These are phyloP conservation scores for Trichoderma asperelloides DNA, from an alignment of 495 filamentous ascomycete species.

Conservation along the genomic window DNA sequence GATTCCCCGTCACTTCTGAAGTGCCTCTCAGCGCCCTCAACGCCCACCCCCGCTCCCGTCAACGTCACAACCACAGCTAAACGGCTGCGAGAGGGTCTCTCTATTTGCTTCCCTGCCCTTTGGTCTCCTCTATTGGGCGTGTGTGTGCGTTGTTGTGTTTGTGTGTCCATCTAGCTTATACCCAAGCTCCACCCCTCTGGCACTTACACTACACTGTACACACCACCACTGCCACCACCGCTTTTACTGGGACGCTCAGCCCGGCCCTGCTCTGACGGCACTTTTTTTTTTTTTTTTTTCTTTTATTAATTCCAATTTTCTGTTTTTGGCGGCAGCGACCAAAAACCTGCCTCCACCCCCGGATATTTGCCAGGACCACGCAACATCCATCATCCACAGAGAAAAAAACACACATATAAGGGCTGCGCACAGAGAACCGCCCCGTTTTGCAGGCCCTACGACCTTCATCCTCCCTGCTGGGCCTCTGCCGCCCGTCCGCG, in stretches of 20 bases:
- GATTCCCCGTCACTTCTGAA: neutral
- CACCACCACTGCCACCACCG: neutral
- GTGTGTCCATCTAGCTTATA: constrained; percentile 2
- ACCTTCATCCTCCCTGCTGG: neutral
- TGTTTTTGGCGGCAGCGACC: neutral
- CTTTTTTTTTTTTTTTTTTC: neutral
- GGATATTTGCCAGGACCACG: neutral
- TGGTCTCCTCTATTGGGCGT: neutral
- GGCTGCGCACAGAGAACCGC: neutral
- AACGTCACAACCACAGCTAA: neutral
- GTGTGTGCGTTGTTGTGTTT: neutral
- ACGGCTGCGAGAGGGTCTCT: neutral
- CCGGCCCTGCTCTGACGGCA: neutral
- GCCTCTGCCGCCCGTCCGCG: constrained; percentile 5
- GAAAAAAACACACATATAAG: neutral
- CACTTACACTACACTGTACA: neutral
- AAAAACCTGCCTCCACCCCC: neutral
- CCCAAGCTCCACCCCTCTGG: neutral
- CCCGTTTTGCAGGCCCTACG: neutral
- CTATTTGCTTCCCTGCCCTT: neutral
- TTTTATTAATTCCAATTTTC: neutral
- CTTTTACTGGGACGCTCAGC: neutral
- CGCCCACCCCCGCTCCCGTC: neutral
- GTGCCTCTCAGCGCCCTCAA: neutral
- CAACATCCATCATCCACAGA: neutral